phyloP scores from a whole-genome alignment of 331 rosid species.

The Dryas integrifolia region DNA sequence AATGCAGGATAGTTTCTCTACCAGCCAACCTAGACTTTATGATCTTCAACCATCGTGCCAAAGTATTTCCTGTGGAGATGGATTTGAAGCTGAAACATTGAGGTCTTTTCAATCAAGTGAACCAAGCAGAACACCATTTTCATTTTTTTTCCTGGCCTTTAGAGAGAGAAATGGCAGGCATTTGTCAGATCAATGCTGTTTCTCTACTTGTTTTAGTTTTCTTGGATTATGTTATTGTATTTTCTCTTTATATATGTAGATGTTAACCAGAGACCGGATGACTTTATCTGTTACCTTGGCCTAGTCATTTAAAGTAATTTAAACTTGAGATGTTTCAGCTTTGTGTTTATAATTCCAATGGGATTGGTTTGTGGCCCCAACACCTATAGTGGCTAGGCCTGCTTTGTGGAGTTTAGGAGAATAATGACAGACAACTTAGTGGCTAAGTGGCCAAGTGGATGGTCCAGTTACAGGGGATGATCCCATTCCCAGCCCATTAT shows the following conservation, averaged over 20 bases:
- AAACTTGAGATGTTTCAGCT: background rate
- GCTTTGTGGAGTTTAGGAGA: background rate
- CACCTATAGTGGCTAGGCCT: background rate
- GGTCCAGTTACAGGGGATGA: background rate
- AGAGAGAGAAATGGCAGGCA: background rate
- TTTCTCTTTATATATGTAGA: background rate
- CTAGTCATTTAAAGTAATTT: conserved; percentile 8
- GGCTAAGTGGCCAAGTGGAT: background rate
- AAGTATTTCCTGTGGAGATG: conserved; percentile 47
- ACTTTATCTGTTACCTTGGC: background rate
- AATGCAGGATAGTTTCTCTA: conserved; percentile 71
- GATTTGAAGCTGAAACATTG: conserved; percentile 64
- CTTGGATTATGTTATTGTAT: conserved; percentile 15
- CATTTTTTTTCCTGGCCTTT: background rate
- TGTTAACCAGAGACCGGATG: background rate
- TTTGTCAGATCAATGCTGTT: background rate
- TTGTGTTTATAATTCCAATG: background rate
- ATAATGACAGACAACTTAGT: background rate
- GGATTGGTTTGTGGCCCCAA: background rate
- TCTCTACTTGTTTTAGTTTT: conserved; percentile 12
- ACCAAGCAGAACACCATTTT: conserved; percentile 12
- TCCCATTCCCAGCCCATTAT: conserved; percentile 3
- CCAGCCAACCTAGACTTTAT: conserved; percentile 77
- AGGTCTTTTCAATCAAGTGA: conserved; percentile 21
- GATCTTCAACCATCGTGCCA: conserved; percentile 88